Evolutionary conservation across 2,329 filamentous ascomycete species (phyloP), one percentile per base, ranked within the genome.

Genomic region (Periconia sp.): DNA sequence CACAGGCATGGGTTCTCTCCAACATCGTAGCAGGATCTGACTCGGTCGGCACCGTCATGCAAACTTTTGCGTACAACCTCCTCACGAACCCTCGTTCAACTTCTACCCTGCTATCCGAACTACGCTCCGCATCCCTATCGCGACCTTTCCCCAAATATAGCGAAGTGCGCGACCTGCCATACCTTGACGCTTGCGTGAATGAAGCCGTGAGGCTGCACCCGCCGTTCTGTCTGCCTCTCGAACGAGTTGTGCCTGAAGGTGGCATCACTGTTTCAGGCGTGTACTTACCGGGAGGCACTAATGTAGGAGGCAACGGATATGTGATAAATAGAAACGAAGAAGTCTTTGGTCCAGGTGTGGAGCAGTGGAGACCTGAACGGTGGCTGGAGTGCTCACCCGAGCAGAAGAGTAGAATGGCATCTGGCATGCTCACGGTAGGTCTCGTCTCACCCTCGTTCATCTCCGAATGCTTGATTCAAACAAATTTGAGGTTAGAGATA

Each of bases 11-110:
- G 45, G 33, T 23, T 17, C 35, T 11, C 31, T 47, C 45, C 1
- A 72, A 76, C 47, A 75, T 76, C 35, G 72, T 80, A 13, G 81
- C 81, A 3, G 82, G 81, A 8, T 80, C 79, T 0, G 81, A 84
- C 54, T 82, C 80, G 0, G 80, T 80, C 0, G 81, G 81, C 1
- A 81, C 79, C 1, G 76, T 75, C 1, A 74, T 84, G 10, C 78
- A 81, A 5, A 71, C 77, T 31, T 80, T 75, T 0, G 57, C 83
- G 44, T 73, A 82, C 30, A 72, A 79, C 58, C 66, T 84, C 48
- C 73, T 77, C 11, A 79, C 77, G 8, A 77, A 72, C 13, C 76
- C 79, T 0, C 68, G 62, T 1, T 73, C 80, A 2, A 71, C 77
- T 44, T 44, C 57, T 5, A 74, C 58, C 0, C 68, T 84, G 1